Evolutionary conservation across 2,329 filamentous ascomycete genomes (phyloP), one percentile per base, ranked within the genome.

Genomic region (Trichoderma cornu-damae): DNA sequence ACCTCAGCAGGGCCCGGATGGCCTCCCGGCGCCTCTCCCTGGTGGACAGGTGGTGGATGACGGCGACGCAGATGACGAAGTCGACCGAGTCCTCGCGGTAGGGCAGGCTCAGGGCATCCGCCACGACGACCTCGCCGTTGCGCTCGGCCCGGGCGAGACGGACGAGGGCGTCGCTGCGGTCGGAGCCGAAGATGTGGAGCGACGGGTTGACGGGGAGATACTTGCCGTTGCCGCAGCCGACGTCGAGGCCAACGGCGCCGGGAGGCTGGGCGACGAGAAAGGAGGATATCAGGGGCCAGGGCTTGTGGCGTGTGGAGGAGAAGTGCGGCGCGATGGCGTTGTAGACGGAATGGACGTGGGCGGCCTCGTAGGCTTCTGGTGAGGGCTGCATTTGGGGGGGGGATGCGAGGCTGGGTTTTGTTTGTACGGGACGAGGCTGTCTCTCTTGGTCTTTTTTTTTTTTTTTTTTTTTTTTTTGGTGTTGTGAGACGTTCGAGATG

Each of bases 191-290:
- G 54, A 96, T 87, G 74, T 89, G 91, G 48, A 96, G 75, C 65
- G 83, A 74, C 20, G 79, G 80, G 73, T 95, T 95, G 58, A 96
- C 88, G 60, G 81, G 77, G 60, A 97, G 77, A 71, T 97, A 96
- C 78, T 97, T 97, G 64, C 94, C 94, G 75, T 99, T 99, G 59
- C 94, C 94, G 73, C 94, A 97, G 60, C 94, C 94, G 57, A 97
- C 80, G 72, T 99, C 94, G 30, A 96, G 79, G 8, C 94, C 94
- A 57, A 97, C 74, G 49, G 89, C 82, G 24, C 92, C 93, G 11
- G 84, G 74, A 0, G 79, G 69, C 47, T 88, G 81, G 30, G 77
- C 75, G 49, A 78, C 75, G 34, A 97, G 81, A 70, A 96, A 97
- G 34, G 78, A 77, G 61, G 91, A 83, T 57, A 97, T 89, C 64